Percentiles rank a stretch among this genome's conserved stretches.
These are phyloP conservation scores for Immersiporthe knoxdaviesiana DNA, from an alignment of 2,329 filamentous ascomycete genomes.

Conservation along the genomic window DNA sequence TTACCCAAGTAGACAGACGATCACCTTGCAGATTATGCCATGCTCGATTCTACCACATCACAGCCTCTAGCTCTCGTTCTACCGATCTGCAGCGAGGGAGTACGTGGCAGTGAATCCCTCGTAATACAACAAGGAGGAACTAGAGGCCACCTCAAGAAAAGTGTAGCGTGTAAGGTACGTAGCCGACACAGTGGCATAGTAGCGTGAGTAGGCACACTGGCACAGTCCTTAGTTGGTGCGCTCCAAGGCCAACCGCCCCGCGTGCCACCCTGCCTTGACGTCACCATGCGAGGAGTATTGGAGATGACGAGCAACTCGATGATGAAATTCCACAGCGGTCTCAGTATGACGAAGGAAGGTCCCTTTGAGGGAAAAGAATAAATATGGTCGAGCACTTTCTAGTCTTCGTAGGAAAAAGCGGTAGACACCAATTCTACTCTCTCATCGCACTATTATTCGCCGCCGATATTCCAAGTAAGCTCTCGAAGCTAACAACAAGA, in stretches of 20 bases:
- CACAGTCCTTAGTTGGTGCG: background rate
- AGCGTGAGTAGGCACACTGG: background rate
- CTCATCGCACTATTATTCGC: background rate
- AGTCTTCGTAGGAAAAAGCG: background rate
- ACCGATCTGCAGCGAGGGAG: background rate
- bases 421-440: background rate
- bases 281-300: constrained; percentile 3
- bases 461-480: background rate
- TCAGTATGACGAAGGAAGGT: constrained; percentile 10
- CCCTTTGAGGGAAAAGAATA: background rate
- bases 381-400: background rate
- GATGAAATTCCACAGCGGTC: constrained; percentile 11
- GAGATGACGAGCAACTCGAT: constrained; percentile 17
- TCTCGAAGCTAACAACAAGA: background rate
- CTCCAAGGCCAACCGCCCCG: background rate
- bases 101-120: background rate
- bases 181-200: background rate
- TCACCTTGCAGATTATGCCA: background rate
- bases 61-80: background rate
- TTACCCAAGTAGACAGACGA: background rate
- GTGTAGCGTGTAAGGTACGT: background rate
- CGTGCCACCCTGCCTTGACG: constrained; percentile 16
- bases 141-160: background rate
- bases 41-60: background rate
- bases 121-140: background rate